A percentile compares a stretch with the other conserved stretches of the same genome.
Conservation (phyloP, 805 yeast species). For the Dipodascus albidus region DNA sequence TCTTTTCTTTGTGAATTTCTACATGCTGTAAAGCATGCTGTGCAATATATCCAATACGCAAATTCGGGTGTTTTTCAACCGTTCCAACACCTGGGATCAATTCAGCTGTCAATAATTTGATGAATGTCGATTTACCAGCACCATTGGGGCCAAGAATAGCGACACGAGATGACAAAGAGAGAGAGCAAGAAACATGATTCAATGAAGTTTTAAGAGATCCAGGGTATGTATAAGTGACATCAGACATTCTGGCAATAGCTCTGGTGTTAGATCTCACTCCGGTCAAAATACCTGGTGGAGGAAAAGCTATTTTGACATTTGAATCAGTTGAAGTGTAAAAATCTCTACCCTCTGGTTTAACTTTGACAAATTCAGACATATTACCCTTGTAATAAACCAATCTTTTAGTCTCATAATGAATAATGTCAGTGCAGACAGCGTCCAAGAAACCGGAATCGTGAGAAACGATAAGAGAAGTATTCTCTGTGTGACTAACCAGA, state of each 20-base stretch:
- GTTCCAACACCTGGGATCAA: conserved; percentile 75
- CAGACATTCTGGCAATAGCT: conserved; percentile 78
- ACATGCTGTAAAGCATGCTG: conserved; percentile 98
- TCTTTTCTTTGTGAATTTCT: conserved; percentile 92
- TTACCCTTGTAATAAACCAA: conserved; percentile 94
- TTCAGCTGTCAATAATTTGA: conserved; percentile 88
- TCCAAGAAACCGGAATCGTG: conserved; percentile 97
- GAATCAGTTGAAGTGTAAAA: conserved; percentile 93
- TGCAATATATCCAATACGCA: conserved; percentile 97
- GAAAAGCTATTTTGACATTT: conserved; percentile 93
- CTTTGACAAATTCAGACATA: conserved; percentile 80
- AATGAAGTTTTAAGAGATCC: conserved; percentile 81
- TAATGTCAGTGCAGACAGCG: conserved; percentile 90
- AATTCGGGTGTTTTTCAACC: conserved; percentile 95
- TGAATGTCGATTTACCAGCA: conserved; percentile 97
- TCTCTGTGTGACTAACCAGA: conserved; percentile 66
- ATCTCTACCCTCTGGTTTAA: conserved; percentile 91
- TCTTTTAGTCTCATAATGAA: conserved; percentile 92
- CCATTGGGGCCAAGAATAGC: conserved; percentile 97
- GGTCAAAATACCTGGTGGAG: conserved; percentile 94
- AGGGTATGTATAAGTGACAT: conserved; percentile 84
- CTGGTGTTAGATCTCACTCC: conserved; percentile 94
- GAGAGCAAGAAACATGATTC: conserved; percentile 70
- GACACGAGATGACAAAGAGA: conserved; percentile 90
- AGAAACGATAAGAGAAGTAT: conserved; percentile 90